These are phyloP conservation scores for Teratosphaeria pseudoeucalypti DNA, from an alignment of 2,329 filamentous ascomycete genomes.

Conservation along the genomic window DNA sequence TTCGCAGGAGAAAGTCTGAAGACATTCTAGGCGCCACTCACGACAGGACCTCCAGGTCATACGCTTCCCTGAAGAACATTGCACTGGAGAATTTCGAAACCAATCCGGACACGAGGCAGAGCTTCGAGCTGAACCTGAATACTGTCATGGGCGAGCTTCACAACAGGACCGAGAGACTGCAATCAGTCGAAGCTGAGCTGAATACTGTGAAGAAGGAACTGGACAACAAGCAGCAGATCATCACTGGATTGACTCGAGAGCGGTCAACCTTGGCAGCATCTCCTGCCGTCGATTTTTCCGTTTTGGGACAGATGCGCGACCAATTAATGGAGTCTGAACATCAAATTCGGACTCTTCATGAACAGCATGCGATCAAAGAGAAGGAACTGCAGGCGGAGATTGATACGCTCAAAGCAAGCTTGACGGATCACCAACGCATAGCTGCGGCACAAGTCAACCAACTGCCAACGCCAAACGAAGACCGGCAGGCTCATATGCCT, in stretches of 20 bases:
- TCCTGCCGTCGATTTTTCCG: conserved; percentile 76
- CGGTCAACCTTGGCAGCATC: conserved; percentile 73
- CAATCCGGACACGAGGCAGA: conserved; percentile 76
- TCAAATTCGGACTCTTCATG: conserved; percentile 63
- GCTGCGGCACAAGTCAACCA: conserved; percentile 6
- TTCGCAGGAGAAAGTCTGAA: conserved; percentile 41
- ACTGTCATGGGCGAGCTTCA: conserved; percentile 89
- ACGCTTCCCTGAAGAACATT: conserved; percentile 80
- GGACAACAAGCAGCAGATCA: conserved; percentile 93
- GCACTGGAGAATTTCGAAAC: conserved; percentile 75
- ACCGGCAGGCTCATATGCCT: conserved; percentile 22
- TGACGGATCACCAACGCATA: conserved; percentile 28
- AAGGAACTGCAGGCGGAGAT: conserved; percentile 64
- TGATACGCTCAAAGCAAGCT: conserved; percentile 51
- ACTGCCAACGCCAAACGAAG: conserved; percentile 14
- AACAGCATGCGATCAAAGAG: conserved; percentile 63
- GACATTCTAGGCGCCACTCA: conserved; percentile 35
- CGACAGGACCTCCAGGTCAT: conserved; percentile 83
- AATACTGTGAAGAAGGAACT: conserved; percentile 83
- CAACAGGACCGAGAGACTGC: conserved; percentile 74
- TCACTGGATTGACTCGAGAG: conserved; percentile 85
- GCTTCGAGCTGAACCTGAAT: conserved; percentile 85
- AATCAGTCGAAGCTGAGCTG: conserved; percentile 79
- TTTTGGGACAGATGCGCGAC: conserved; percentile 76
- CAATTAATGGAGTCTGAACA: conserved; percentile 78